phyloP scores from a whole-genome alignment of 2,329 filamentous ascomycete species.

The Monascus ruber region DNA sequence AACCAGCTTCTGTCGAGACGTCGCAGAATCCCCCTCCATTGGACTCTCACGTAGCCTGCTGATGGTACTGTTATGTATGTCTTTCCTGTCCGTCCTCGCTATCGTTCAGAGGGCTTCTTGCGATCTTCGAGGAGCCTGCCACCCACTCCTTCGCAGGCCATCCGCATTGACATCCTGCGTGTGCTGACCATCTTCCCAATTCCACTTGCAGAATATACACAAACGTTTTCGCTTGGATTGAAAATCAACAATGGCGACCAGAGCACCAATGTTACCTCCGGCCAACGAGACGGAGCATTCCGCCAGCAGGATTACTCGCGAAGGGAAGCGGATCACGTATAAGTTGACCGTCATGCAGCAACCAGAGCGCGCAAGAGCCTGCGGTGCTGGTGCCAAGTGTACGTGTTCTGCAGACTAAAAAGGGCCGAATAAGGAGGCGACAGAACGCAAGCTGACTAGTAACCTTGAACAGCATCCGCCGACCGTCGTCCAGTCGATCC shows the following conservation, averaged over 20 bases:
- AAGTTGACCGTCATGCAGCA: conserved; percentile 80
- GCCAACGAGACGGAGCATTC: conserved; percentile 45
- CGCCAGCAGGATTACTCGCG: conserved; percentile 52
- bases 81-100: no score
- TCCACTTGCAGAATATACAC: no score
- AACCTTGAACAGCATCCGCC: conserved; percentile 51
- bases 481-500: conserved; percentile 90
- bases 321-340: conserved; percentile 70
- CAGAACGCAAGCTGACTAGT: conserved; percentile 5
- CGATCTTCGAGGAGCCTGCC: no score
- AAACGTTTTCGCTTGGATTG: background rate
- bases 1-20: background rate
- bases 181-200: no score
- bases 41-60: background rate
- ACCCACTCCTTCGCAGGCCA: no score
- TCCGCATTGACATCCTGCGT: no score
- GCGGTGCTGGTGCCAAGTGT: conserved; percentile 93
- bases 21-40: background rate
- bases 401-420: conserved; percentile 25
- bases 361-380: conserved; percentile 85
- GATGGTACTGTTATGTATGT: no score
- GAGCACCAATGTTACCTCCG: conserved; percentile 27
- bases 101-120: no score
- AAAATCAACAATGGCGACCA: conserved; percentile 29
- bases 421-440: conserved; percentile 1